phyloP scores from a whole-genome alignment of 2,329 filamentous ascomycete species.

The Aureobasidium sp. region DNA sequence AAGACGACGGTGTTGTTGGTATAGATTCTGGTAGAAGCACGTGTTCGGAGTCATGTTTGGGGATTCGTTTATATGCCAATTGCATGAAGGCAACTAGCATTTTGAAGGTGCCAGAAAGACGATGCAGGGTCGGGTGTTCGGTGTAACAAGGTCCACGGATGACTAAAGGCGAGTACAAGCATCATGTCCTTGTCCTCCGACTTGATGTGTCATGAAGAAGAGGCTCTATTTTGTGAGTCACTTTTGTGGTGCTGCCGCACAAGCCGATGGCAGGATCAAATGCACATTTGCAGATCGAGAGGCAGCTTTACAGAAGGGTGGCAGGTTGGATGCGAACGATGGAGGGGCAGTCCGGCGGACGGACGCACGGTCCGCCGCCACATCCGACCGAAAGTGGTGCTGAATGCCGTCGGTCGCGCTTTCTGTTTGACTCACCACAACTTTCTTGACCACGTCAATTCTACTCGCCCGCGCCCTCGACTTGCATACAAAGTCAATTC shows the following conservation, averaged over 20 bases:
- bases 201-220: not conserved
- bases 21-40: not conserved
- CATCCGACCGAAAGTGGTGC: not conserved
- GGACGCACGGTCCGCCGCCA: not conserved
- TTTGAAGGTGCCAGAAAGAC: too few species aligned
- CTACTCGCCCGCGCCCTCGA: not conserved
- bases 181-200: not conserved
- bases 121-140: too few species aligned
- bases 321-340: not conserved
- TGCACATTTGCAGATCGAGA: not conserved
- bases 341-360: not conserved
- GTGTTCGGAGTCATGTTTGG: not conserved
- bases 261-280: not conserved
- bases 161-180: not conserved
- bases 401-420: not conserved
- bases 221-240: not conserved
- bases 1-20: not conserved
- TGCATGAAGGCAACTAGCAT: too few species aligned
- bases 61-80: too few species aligned
- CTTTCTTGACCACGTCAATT: not conserved
- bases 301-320: not conserved
- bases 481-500: not conserved
- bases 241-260: not conserved
- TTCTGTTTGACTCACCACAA: conserved; percentile 9
- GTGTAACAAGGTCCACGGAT: too few species aligned